Percentiles rank a stretch among this genome's conserved stretches.
Conservation (phyloP, 2,329 filamentous ascomycete genomes). For the Alternaria infectoria region DNA sequence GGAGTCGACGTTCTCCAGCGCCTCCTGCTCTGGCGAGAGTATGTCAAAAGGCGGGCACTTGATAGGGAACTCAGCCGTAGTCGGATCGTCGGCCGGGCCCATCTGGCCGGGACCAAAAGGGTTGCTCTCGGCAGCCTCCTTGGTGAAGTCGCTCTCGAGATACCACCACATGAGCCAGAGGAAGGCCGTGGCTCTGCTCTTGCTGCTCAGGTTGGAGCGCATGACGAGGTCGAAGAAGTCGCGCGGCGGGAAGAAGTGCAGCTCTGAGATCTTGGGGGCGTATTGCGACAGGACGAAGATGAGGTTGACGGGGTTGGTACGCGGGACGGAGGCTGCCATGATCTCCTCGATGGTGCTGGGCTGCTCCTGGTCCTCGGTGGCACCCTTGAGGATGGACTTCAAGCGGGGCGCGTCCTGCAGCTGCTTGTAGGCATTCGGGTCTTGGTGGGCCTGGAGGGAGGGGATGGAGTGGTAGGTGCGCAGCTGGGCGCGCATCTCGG, state of each 20-base stretch:
- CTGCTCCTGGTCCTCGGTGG: slow-evolving; percentile 87
- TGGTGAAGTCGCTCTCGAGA: slow-evolving; percentile 91
- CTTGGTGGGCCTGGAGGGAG: slow-evolving; percentile 91
- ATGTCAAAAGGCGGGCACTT: slow-evolving; percentile 70
- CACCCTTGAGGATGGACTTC: slow-evolving; percentile 96
- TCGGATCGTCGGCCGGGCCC: slow-evolving; percentile 41
- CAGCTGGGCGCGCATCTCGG: slow-evolving; percentile 97
- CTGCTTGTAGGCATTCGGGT: slow-evolving; percentile 96
- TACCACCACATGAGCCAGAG: slow-evolving; percentile 99
- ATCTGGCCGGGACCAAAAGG: slow-evolving; percentile 74
- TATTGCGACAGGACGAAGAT: slow-evolving; percentile 93
- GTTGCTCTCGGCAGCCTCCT: slow-evolving; percentile 85
- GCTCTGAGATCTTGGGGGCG: slow-evolving; percentile 87
- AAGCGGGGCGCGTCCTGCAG: slow-evolving; percentile 93
- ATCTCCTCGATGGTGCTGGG: slow-evolving; percentile 85
- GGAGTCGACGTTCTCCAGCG: slow-evolving; percentile 76
- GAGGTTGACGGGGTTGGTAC: slow-evolving; percentile 96
- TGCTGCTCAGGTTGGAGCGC: slow-evolving; percentile 81
- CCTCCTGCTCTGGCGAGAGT: slow-evolving; percentile 70
- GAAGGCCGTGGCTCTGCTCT: slow-evolving; percentile 84
- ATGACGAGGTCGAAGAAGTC: slow-evolving; percentile 98
- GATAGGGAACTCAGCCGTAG: slow-evolving; percentile 55
- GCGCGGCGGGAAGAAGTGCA: slow-evolving; percentile 82
- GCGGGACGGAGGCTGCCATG: slow-evolving; percentile 69
- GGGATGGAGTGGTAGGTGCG: slow-evolving; percentile 98